Evolutionary conservation across 805 yeast genomes (phyloP), one percentile per base, ranked within the genome.

Genomic region (Sugiyamaella americana): DNA sequence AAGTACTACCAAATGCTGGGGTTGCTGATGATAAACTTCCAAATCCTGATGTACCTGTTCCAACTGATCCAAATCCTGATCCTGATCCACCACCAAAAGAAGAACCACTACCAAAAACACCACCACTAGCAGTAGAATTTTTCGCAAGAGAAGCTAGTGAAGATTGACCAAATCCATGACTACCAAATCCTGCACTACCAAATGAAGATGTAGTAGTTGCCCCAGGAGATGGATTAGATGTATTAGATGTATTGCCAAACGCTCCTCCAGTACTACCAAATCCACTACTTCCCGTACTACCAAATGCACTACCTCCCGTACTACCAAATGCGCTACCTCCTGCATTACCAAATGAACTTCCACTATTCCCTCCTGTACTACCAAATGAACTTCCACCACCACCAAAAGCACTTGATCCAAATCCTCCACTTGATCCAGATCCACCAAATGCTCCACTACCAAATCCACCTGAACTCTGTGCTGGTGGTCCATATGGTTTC

Each of bases 161-260:
- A 10, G 52, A 32, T 11, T 41, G 22, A 23, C 50, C 46, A 11
- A 41, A 41, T 3, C 51, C 51, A 32, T 39, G 40, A 6, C 63
- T 35, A 26, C 65, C 62, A 41, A 59, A 56, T 1, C 64, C 58
- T 2, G 59, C 50, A 19, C 50, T 44, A 1, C 54, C 46, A 36
- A 49, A 52, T 17, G 56, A 53, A 2, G 58, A 8, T 26, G 11
- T 13, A 35, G 20, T 17, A 11, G 20, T 16, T 16, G 37, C 37
- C n/a, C 10, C 18, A 11, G 20, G 20, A 35, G 10, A 16, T 5
- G 37, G 5, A 35, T 35, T 35, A 6, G 37, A 5, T 13, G 37
- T 35, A 13, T 17, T 44, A n/a, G n/a, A n/a, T n/a, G n/a, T n/a
- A n/a, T n/a, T n/a, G n/a, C n/a, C n/a, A n/a, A n/a, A n/a, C n/a